phyloP scores from a whole-genome alignment of 73 alveolate species.

The Tetrahymena elliotti region DNA sequence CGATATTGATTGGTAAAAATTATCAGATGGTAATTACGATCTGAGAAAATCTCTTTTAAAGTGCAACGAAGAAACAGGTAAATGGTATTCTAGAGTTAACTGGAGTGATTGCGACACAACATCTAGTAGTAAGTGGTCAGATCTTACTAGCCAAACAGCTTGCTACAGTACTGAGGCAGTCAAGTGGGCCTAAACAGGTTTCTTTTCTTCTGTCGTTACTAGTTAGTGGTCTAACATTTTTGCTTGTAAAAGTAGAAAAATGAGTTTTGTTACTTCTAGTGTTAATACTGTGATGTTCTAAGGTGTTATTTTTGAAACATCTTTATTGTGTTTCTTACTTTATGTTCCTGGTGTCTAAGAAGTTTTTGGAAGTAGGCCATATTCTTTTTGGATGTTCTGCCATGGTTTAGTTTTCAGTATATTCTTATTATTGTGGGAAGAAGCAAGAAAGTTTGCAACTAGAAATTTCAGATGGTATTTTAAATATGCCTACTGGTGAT shows the following conservation, averaged over 20 bases:
- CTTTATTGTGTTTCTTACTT: not conserved
- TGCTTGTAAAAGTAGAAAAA: constrained; percentile 33
- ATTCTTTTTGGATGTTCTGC: constrained; percentile 21
- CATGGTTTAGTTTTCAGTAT: constrained; percentile 27
- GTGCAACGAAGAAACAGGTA: not conserved
- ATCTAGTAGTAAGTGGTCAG: not conserved
- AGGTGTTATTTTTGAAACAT: constrained; percentile 20
- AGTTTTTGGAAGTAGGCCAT: constrained; percentile 42
- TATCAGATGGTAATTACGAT: constrained; percentile 5
- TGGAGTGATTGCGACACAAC: constrained; percentile 15
- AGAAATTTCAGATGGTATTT: constrained; percentile 2
- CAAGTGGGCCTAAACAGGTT: constrained; percentile 39
- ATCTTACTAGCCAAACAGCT: not conserved
- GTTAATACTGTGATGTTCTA: constrained; percentile 16
- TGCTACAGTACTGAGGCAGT: constrained; percentile 42
- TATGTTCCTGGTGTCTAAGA: constrained; percentile 35
- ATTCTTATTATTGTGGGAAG: constrained; percentile 35
- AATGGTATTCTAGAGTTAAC: not conserved
- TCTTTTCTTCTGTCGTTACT: constrained; percentile 25
- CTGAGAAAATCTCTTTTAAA: constrained; percentile 41
- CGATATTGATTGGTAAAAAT: constrained; percentile 31
- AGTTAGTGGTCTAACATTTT: constrained; percentile 39
- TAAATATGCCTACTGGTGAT: not conserved
- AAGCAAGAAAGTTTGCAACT: constrained; percentile 10
- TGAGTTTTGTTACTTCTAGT: constrained; percentile 10